Base-by-base conservation (phyloP, 352 stramenopile species). In the Aphanomyces euteiches region DNA sequence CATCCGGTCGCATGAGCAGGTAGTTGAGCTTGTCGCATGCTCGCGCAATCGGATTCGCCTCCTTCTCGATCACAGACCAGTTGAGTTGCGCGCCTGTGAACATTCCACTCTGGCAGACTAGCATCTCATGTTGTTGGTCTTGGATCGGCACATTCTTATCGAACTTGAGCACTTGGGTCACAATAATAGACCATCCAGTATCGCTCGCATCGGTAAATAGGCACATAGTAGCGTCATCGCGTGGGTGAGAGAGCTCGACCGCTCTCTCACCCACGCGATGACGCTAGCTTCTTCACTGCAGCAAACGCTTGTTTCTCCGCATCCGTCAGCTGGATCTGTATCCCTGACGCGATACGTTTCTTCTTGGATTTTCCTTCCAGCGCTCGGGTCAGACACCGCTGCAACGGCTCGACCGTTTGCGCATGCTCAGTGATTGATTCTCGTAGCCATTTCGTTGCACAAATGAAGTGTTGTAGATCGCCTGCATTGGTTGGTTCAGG, bases 41-140 rank as follows among this genome's bases (percentile, higher is more conserved):
- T 1, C 7, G 47, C 2, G 72, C 59, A 66, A 78, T 77, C 17
- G 71, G 67, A 41, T 74, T 74, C 0, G 45, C 56, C 67, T 73
- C 70, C 66, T 78, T 72, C 34, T 78, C 73, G 5, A 76, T 67
- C 19, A 74, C 58, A 36, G 37, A 63, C 74, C 74, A 76, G 3
- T 74, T 50, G 8, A 38, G 4, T 28, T 74, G 50, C 2, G 67
- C 64, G 3, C 45, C 59, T 21, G 73, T 72, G 39, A 78, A 78
- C 41, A 72, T n/a, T 1, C 66, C 67, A 28, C 67, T 61, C 48
- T 74, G 73, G 56, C 67, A 74, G 38, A 74, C 21, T 5, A 74
- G 56, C 1, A 77, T 56, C n/a, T 77, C 60, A 19, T 28, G 28
- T 77, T 72, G 8, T 40, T 77, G 67, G 41, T 74, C 39, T n/a